These are phyloP conservation scores for Euphorbia corollata DNA, from an alignment of 441 rosid species.

Conservation along the genomic window DNA sequence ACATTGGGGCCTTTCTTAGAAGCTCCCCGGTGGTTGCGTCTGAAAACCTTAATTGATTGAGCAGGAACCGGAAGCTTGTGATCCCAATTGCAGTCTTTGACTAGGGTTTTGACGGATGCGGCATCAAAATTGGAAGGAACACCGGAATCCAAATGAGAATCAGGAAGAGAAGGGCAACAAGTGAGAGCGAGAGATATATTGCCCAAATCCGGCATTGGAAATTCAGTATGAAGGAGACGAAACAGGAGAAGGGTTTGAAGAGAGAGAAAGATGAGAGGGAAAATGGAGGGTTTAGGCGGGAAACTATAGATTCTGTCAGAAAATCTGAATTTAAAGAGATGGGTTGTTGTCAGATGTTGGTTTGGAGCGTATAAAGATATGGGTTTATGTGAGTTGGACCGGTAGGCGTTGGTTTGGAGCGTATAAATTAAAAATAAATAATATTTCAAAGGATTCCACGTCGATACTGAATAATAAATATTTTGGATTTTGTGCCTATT, in stretches of 20 bases:
- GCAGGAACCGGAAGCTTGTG: slow-evolving; percentile 9
- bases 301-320: slow-evolving; percentile 16
- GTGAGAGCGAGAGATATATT: slow-evolving; percentile 37
- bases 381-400: background rate
- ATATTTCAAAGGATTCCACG: no score
- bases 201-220: slow-evolving; percentile 64
- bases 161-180: slow-evolving; percentile 28
- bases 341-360: background rate
- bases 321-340: background rate
- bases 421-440: no score
- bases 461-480: no score
- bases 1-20: slow-evolving; percentile 24
- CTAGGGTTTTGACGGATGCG: slow-evolving; percentile 24
- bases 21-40: slow-evolving; percentile 17
- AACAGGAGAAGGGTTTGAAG: background rate
- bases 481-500: no score
- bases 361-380: background rate
- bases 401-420: no score
- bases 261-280: background rate
- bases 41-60: slow-evolving; percentile 23
- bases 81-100: slow-evolving; percentile 26
- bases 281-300: slow-evolving; percentile 26
- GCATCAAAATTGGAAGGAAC: slow-evolving; percentile 8
- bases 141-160: slow-evolving; percentile 7
- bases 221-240: background rate